A percentile compares a stretch with the other conserved stretches of the same genome.
phyloP scores from a whole-genome alignment of 1,139 yeast genomes.

The Chernovozyma sophiae-reginae region DNA sequence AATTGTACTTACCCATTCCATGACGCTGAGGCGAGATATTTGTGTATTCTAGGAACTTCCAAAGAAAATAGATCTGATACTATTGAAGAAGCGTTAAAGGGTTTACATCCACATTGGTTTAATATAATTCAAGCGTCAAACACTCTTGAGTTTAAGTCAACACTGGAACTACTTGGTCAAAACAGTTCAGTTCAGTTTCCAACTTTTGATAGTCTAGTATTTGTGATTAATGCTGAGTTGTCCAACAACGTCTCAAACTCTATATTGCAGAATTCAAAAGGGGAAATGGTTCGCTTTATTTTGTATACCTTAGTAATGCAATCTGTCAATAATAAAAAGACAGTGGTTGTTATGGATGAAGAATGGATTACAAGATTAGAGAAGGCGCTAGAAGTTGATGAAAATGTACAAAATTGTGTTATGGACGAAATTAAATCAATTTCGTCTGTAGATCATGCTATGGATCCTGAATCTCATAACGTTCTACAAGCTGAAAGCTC shows the following conservation, averaged over 20 bases:
- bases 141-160: conserved; percentile 37
- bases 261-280: conserved; percentile 25
- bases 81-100: conserved; percentile 76
- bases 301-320: conserved; percentile 62
- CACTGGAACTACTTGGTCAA: conserved; percentile 40
- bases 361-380: conserved; percentile 73
- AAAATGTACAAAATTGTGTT: conserved; percentile 41
- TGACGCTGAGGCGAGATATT: conserved; percentile 63
- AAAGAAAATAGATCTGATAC: conserved; percentile 62
- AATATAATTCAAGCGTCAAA: conserved; percentile 41
- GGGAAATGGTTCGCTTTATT: conserved; percentile 44
- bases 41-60: conserved; percentile 65
- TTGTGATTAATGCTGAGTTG: conserved; percentile 16
- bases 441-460: conserved; percentile 13
- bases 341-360: conserved; percentile 64
- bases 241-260: conserved; percentile 15
- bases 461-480: conserved; percentile 11
- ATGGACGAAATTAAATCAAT: conserved; percentile 18
- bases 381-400: conserved; percentile 66
- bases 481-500: too few species aligned
- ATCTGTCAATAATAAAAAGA: conserved; percentile 45
- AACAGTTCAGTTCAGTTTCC: conserved; percentile 41
- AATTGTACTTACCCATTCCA: conserved; percentile 64
- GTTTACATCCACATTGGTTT: conserved; percentile 78
- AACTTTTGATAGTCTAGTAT: conserved; percentile 29